These are phyloP conservation scores for Pleurotus ostreatus DNA, from an alignment of 768 basidiomycete species.

Conservation along the genomic window DNA sequence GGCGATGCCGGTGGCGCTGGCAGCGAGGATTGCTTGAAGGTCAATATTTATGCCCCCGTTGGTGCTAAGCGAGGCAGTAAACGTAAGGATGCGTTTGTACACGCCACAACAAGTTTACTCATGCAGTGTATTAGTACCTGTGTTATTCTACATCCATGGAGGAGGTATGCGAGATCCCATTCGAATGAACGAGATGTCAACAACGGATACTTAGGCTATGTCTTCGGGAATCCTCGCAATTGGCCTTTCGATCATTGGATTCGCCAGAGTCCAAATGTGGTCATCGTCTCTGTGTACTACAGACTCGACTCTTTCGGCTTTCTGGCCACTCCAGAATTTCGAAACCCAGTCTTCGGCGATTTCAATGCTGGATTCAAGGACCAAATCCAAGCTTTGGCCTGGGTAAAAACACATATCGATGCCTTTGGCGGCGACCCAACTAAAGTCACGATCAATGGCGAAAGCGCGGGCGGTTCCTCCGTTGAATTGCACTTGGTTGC, in stretches of 20 bases:
- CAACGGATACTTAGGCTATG: conserved; percentile 35
- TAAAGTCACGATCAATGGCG: conserved; percentile 56
- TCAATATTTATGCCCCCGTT: conserved; percentile 60
- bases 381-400: conserved; percentile 58
- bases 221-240: conserved; percentile 56
- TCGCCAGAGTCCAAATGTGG: conserved; percentile 55
- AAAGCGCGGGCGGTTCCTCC: conserved; percentile 36
- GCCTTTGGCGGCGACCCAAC: conserved; percentile 62
- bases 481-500: conserved; percentile 58
- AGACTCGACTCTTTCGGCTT: conserved; percentile 63
- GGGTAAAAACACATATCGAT: conserved; percentile 58
- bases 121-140: conserved; percentile 29
- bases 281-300: conserved; percentile 66
- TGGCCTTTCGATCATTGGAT: conserved; percentile 70
- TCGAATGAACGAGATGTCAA: background rate
- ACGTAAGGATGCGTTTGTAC: conserved; percentile 27
- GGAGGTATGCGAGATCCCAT: conserved; percentile 27
- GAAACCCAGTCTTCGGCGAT: conserved; percentile 35
- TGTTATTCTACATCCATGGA: conserved; percentile 47
- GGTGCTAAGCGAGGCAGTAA: conserved; percentile 42
- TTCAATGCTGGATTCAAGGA: conserved; percentile 54
- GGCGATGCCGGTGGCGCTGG: conserved; percentile 62
- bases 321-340: conserved; percentile 46
- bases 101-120: background rate
- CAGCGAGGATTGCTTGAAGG: conserved; percentile 62